Conservation (phyloP, 352 stramenopile species). For the Thalassiosira mediterranea region DNA sequence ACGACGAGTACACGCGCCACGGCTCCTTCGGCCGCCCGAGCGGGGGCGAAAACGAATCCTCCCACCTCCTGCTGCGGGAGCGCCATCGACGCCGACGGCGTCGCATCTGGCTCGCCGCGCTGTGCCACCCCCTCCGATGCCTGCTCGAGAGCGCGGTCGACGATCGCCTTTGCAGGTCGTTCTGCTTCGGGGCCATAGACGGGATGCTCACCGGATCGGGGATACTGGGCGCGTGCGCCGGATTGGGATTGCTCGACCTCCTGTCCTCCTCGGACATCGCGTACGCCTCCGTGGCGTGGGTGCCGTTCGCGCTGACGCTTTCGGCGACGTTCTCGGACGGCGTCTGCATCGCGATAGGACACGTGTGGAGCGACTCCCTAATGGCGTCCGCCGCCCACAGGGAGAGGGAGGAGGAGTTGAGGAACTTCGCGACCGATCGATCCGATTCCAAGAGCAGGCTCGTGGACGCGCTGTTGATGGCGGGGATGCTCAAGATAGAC, state of each 20-base stretch:
- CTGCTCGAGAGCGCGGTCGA: not conserved
- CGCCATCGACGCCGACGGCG: no score
- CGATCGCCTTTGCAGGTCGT: constrained; percentile 55
- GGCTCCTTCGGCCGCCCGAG: no score
- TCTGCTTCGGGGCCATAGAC: constrained; percentile 77
- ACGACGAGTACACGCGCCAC: no score
- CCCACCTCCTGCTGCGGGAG: no score
- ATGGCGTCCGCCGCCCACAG: constrained; percentile 25
- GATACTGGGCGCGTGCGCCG: constrained; percentile 58
- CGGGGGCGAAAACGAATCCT: no score
- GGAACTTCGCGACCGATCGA: constrained; percentile 44
- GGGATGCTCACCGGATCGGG: constrained; percentile 67
- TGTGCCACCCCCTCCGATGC: constrained; percentile 5
- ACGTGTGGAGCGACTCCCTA: constrained; percentile 69
- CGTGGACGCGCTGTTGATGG: constrained; percentile 60
- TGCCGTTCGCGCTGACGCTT: no score
- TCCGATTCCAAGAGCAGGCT: constrained; percentile 64
- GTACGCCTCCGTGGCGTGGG: no score
- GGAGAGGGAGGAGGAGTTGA: constrained; percentile 49
- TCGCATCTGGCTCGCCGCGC: no score
- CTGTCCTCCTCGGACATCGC: no score
- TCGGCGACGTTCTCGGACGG: constrained; percentile 66
- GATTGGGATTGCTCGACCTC: no score
- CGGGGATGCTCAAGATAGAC: constrained; percentile 81
- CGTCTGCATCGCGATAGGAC: constrained; percentile 70